Percentiles rank a stretch among this genome's conserved stretches.
These are phyloP conservation scores for Stygiomarasmius scandens DNA, from an alignment of 1,284 basidiomycete species.

Conservation along the genomic window DNA sequence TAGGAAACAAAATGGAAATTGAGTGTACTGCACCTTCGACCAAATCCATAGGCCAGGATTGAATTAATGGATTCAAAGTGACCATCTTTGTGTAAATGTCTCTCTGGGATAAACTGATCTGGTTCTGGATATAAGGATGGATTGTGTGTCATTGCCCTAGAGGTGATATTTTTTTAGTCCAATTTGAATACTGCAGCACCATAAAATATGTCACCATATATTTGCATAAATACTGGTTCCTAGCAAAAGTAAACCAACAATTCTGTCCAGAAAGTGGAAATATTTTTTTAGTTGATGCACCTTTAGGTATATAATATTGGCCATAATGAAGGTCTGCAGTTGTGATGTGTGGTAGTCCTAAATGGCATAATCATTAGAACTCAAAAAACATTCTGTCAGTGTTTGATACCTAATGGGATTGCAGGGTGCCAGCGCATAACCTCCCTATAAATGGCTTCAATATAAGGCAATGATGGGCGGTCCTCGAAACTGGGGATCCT, in stretches of 20 bases:
- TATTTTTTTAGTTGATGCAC: no score
- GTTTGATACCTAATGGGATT: conserved; percentile 13
- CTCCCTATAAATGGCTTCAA: conserved; percentile 33
- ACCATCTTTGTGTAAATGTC: no score
- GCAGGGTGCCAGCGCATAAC: conserved; percentile 28
- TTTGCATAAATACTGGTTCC: conserved; percentile 10
- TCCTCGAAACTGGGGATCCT: conserved; percentile 34
- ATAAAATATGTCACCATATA: conserved; percentile 3
- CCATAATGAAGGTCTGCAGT: conserved; percentile 21
- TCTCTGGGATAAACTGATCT: conserved; percentile 11
- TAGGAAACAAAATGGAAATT: no score
- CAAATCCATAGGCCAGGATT: no score
- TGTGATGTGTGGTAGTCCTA: conserved; percentile 1
- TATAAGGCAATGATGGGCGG: conserved; percentile 27
- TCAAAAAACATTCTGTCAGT: background rate
- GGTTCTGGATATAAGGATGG: conserved; percentile 4
- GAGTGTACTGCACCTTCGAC: no score
- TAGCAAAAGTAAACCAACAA: background rate
- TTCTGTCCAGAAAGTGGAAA: background rate
- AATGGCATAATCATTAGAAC: no score
- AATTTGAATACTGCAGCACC: background rate
- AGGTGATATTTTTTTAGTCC: background rate
- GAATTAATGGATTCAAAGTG: no score
- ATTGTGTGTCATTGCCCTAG: conserved; percentile 15
- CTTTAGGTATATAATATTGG: conserved; percentile 22